Percentiles rank a stretch among this genome's conserved stretches.
Evolutionary conservation across 345 rosid species (phyloP).

Genomic region (Moricandia arvensis): DNA sequence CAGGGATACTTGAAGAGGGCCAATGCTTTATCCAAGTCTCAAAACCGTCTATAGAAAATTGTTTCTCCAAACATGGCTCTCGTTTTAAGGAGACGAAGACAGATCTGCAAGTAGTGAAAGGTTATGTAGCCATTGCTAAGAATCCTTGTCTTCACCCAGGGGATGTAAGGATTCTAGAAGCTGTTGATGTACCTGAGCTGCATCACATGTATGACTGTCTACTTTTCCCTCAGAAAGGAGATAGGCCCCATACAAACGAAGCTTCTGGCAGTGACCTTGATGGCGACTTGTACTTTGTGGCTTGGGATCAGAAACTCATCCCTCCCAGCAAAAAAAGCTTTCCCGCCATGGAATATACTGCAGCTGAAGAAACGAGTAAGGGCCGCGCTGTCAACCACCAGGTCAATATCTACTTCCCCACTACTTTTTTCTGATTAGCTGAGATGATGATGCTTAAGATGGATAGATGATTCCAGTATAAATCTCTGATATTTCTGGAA

Average conservation of each 20-base stretch:
- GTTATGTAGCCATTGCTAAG: constrained; percentile 72
- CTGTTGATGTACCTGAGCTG: constrained; percentile 72
- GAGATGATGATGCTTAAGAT: background rate
- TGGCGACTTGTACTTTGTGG: constrained; percentile 84
- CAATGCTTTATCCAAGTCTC: constrained; percentile 93
- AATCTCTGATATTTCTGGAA: constrained; percentile 8
- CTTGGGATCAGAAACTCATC: constrained; percentile 89
- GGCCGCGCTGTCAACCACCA: constrained; percentile 50
- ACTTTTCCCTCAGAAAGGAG: constrained; percentile 91
- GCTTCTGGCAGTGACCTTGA: constrained; percentile 99
- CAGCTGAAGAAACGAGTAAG: constrained; percentile 38
- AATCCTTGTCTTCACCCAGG: constrained; percentile 98
- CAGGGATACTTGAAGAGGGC: constrained; percentile 76
- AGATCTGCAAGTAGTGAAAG: constrained; percentile 57
- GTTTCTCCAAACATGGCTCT: constrained; percentile 80
- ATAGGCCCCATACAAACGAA: constrained; percentile 82
- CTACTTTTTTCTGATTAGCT: background rate
- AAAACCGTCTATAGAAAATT: constrained; percentile 60
- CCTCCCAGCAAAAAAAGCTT: constrained; percentile 76
- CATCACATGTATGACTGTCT: constrained; percentile 81
- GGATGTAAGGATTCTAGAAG: constrained; percentile 83
- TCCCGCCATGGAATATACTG: constrained; percentile 65
- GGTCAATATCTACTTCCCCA: constrained; percentile 45
- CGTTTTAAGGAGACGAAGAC: constrained; percentile 54
- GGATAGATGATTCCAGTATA: background rate